Evolutionary conservation across 2,329 filamentous ascomycete genomes (phyloP).

Genomic region (Fusarium tupiense): DNA sequence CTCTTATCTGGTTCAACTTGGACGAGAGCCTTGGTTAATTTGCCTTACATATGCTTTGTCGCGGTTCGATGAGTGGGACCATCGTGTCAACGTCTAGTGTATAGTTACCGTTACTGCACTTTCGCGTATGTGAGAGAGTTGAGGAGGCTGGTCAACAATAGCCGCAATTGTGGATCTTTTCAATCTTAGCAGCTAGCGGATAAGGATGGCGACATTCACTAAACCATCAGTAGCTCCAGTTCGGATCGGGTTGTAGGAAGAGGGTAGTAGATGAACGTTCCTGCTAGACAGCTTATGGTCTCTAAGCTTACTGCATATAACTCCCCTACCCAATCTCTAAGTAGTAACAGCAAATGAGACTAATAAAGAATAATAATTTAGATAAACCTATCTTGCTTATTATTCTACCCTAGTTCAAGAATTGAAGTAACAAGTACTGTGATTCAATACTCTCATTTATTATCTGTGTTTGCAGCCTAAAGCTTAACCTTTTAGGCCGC

Average conservation of each 20-base stretch:
- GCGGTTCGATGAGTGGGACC: not conserved
- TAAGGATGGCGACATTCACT: fast-evolving
- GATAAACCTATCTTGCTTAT: not conserved
- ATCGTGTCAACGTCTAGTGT: not conserved
- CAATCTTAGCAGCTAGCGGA: not conserved
- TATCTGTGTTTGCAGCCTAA: no score
- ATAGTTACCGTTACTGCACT: not conserved
- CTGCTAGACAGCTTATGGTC: not conserved
- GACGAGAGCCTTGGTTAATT: not conserved
- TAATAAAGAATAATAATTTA: not conserved
- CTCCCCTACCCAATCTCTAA: not conserved
- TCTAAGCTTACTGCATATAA: not conserved
- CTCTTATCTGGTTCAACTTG: not conserved
- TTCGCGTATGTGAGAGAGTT: not conserved
- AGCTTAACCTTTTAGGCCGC: no score
- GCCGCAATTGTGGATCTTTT: not conserved
- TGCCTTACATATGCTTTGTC: not conserved
- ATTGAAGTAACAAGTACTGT: not conserved
- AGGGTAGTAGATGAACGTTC: not conserved
- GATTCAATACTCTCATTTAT: not conserved
- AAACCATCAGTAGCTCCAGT: not conserved
- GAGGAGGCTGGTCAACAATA: not conserved
- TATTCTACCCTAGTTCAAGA: not conserved
- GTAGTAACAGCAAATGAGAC: not conserved
- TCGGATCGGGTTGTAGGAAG: not conserved